Base-by-base conservation (phyloP, 805 yeast species). In the Kodamaea kaohsiungensis region DNA sequence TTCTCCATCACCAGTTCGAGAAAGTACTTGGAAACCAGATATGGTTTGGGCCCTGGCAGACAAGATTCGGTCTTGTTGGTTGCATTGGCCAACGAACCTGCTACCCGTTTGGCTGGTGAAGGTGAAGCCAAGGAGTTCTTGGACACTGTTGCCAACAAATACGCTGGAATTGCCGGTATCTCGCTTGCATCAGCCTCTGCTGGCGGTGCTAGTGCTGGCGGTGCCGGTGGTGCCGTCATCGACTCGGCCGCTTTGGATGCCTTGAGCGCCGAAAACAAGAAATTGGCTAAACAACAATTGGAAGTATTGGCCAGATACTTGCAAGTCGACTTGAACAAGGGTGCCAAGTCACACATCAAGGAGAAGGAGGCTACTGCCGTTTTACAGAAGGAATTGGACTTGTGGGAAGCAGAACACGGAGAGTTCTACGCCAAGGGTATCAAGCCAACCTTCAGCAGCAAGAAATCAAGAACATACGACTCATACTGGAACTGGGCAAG, bases 401-500 rank as follows among this genome's bases (percentile, higher is more conserved):
- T 89, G 72, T 89, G 93, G 93, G 83, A 87, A 72, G 84, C 87
- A 33, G 80, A 76, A 65, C 81, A 87, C 69, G 99, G 99, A 63
- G 99, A 95, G 65, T 86, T 86, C 67, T 95, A 92, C 71, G 92
- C 97, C 49, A 82, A 86, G 55, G 98, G 99, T 69, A 87, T 95
- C 65, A 79, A 86, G 61, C 97, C 98, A 43, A 85, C 87, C 3
- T 95, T 95, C 77, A 89, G 97, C 33, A 81, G 93, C 58, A 82
- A 89, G 76, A 95, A 95, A 79, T 96, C 98, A 27, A 89, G 99
- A 79, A 86, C 88, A 52, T 95, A 93, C 73, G 98, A 95, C 75
- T 91, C 98, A 18, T 91, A 92, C 75, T 95, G 99, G 99, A 96
- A 96, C 75, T 95, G 99, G 99, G 98, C 98, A 48, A 89, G 98